Percentiles rank a stretch among this genome's conserved stretches.
These are phyloP conservation scores for Dissophora ornata DNA, from an alignment of 192 early-diverging fungal species.

Conservation along the genomic window DNA sequence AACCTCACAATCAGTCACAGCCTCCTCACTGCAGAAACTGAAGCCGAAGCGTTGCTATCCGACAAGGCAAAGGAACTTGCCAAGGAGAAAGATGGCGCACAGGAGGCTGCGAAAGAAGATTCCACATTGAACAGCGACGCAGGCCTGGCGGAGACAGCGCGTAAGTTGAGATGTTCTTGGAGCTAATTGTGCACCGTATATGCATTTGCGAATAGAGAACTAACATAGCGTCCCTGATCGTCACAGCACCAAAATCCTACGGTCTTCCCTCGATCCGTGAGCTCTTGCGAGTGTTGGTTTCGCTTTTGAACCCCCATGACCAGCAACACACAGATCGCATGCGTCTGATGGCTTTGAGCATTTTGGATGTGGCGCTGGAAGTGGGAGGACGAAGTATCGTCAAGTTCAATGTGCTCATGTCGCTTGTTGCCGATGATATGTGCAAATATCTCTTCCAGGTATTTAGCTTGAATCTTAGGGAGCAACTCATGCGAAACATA, in stretches of 20 bases:
- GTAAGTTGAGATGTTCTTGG: not conserved
- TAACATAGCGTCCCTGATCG: not conserved
- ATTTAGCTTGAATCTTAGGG: slow-evolving; percentile 16
- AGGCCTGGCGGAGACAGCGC: slow-evolving; percentile 16
- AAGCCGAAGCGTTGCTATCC: slow-evolving; percentile 23
- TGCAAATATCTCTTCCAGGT: slow-evolving; percentile 89
- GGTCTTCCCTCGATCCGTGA: slow-evolving; percentile 91
- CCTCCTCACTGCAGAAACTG: slow-evolving; percentile 22
- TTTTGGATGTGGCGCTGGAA: slow-evolving; percentile 89
- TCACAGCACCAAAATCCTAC: slow-evolving; percentile 65
- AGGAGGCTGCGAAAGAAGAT: slow-evolving; percentile 22
- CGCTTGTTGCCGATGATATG: slow-evolving; percentile 84
- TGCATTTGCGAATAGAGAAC: not conserved
- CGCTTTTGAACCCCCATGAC: slow-evolving; percentile 90
- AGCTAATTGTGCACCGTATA: not conserved
- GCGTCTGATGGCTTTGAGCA: slow-evolving; percentile 89
- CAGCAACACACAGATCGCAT: slow-evolving; percentile 94
- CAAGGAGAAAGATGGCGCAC: not conserved
- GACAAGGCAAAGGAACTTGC: slow-evolving; percentile 13
- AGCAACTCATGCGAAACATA: slow-evolving; percentile 6
- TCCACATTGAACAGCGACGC: slow-evolving; percentile 17
- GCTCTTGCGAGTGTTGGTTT: slow-evolving; percentile 89
- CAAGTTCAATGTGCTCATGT: slow-evolving; percentile 66
- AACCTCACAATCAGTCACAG: slow-evolving; percentile 36
- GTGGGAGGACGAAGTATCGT: slow-evolving; percentile 84